phyloP scores from a whole-genome alignment of 441 rosid genomes.

The Biscutella laevigata region DNA sequence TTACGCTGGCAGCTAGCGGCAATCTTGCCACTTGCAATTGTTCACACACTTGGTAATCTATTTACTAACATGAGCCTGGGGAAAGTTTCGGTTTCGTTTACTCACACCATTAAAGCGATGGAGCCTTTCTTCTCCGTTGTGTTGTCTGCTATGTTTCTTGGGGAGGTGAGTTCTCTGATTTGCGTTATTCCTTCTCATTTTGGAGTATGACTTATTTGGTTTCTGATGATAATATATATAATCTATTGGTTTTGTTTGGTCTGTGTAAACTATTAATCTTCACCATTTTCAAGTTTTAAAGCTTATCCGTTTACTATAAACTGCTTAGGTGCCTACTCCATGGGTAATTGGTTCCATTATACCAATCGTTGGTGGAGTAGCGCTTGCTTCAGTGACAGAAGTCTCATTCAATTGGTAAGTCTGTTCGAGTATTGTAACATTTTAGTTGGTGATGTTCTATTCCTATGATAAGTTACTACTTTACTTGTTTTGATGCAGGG shows the following conservation, averaged over 20 bases:
- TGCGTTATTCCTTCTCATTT: not conserved
- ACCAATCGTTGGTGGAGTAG: conserved; percentile 96
- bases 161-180: conserved; percentile 44
- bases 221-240: too few relatives aligned
- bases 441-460: too few relatives aligned
- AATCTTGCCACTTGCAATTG: conserved; percentile 76
- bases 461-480: not conserved
- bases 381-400: conserved; percentile 86
- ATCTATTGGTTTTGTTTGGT: too few relatives aligned
- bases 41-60: conserved; percentile 77
- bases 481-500: conserved; percentile 38
- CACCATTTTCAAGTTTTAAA: not conserved
- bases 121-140: conserved; percentile 97
- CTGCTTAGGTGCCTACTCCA: conserved; percentile 55
- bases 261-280: too few relatives aligned
- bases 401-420: conserved; percentile 88
- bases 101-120: conserved; percentile 95
- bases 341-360: conserved; percentile 83
- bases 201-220: too few relatives aligned
- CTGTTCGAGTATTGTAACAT: not conserved
- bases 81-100: conserved; percentile 94
- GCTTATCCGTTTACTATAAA: not conserved
- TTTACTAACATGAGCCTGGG: conserved; percentile 97
- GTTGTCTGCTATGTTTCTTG: conserved; percentile 86
- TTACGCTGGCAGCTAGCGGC: conserved; percentile 57